phyloP scores from a whole-genome alignment of 2,329 filamentous ascomycete species.

The Fusarium brevicatenulatum region DNA sequence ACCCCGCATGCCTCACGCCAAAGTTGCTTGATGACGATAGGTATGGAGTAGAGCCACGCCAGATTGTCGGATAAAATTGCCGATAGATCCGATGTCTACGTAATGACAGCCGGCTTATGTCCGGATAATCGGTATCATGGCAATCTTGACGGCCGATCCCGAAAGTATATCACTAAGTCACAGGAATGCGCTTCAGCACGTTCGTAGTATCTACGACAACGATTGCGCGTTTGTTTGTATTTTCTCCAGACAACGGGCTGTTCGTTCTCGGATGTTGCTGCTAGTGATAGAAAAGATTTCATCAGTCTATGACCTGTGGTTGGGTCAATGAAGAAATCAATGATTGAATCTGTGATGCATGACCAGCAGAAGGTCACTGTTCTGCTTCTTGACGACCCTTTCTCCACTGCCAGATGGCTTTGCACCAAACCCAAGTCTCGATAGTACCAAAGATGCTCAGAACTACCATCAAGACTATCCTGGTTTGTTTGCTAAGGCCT shows the following conservation, averaged over 20 bases:
- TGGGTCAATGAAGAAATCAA: neutral
- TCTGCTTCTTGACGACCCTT: conserved; percentile 7
- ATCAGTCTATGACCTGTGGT: no score
- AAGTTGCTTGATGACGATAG: no score
- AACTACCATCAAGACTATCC: conserved; percentile 37
- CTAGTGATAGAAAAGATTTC: accelerated
- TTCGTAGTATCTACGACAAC: no score
- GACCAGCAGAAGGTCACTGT: neutral
- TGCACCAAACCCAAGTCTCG: conserved; percentile 48
- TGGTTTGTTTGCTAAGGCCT: conserved; percentile 46
- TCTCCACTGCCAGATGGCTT: conserved; percentile 46
- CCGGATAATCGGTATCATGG: neutral
- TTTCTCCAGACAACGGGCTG: no score
- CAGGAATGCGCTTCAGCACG: neutral
- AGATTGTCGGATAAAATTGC: neutral
- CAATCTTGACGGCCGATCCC: neutral
- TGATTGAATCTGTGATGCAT: neutral
- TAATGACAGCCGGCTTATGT: neutral
- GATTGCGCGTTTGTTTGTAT: neutral
- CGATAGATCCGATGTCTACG: neutral
- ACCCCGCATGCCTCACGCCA: neutral
- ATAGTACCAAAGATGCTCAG: conserved; percentile 47
- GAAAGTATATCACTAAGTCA: neutral
- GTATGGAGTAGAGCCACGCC: neutral
- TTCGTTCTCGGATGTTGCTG: neutral